Conservation (phyloP, 129 eudicot species). For the Helichrysum umbraculigerum region DNA sequence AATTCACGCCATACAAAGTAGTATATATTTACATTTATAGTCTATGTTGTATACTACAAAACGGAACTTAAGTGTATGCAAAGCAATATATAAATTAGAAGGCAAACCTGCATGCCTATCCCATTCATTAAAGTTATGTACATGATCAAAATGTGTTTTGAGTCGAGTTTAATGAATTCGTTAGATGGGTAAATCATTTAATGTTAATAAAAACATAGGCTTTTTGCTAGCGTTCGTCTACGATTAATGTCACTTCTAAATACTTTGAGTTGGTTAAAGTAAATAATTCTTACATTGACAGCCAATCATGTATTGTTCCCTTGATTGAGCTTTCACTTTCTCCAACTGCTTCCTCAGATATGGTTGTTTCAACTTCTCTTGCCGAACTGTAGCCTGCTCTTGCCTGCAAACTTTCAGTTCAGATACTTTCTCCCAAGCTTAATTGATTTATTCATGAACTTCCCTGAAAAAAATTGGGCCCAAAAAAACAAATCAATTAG, state of each 20-base stretch:
- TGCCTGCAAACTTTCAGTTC: slow-evolving; percentile 71
- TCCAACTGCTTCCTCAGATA: slow-evolving; percentile 71
- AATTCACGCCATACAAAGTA: too few relatives aligned
- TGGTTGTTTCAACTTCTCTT: slow-evolving; percentile 84
- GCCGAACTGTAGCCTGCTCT: slow-evolving; percentile 62
- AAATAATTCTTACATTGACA: slow-evolving; percentile 11
- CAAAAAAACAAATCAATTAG: neutral
- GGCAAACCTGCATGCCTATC: too few relatives aligned
- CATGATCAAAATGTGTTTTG: too few relatives aligned
- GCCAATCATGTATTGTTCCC: slow-evolving; percentile 41
- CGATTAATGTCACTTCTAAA: neutral
- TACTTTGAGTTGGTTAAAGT: slow-evolving; percentile 13
- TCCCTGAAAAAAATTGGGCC: slow-evolving; percentile 45
- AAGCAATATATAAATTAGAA: too few relatives aligned
- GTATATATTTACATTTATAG: too few relatives aligned
- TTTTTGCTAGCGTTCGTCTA: neutral
- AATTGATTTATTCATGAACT: slow-evolving; percentile 86
- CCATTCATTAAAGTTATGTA: too few relatives aligned
- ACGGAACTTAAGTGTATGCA: too few relatives aligned
- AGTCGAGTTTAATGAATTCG: too few relatives aligned
- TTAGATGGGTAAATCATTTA: too few relatives aligned
- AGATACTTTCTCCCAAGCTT: slow-evolving; percentile 78
- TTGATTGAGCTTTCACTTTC: slow-evolving; percentile 68
- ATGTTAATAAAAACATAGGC: too few relatives aligned
- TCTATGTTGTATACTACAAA: too few relatives aligned